These are phyloP conservation scores for Silene uniflora DNA, from an alignment of 148 eudicot genomes.

Conservation along the genomic window DNA sequence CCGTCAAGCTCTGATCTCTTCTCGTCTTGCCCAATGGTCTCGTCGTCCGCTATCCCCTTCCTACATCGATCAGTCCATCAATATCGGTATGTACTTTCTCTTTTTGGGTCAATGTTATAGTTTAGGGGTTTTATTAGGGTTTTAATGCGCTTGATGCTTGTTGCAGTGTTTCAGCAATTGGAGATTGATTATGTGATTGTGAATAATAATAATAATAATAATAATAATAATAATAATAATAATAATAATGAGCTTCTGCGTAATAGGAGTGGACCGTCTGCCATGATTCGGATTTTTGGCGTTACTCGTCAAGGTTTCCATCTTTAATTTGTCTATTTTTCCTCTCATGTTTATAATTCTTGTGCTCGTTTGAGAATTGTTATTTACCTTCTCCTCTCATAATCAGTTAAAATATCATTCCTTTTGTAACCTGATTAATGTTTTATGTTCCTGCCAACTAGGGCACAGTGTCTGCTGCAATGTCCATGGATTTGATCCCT, in stretches of 20 bases:
- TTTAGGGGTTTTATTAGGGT: constrained; percentile 18
- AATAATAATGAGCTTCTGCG: constrained; percentile 65
- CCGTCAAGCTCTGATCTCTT: too few species aligned
- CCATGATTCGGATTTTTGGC: constrained; percentile 83
- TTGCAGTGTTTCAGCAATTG: constrained; percentile 82
- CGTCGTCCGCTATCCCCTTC: constrained; percentile 54
- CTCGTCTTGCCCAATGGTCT: constrained; percentile 69
- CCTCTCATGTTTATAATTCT: too few species aligned
- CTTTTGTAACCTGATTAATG: too few species aligned
- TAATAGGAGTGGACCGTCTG: constrained; percentile 71
- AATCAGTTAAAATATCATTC: too few species aligned
- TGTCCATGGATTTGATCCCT: constrained; percentile 99
- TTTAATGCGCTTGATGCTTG: background rate
- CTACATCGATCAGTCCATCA: constrained; percentile 38
- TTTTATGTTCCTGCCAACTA: constrained; percentile 25
- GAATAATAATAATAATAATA: too few species aligned
- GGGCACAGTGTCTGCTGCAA: constrained; percentile 90
- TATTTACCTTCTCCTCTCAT: too few species aligned
- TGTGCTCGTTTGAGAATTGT: too few species aligned
- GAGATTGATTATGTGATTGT: constrained; percentile 92
- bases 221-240: too few species aligned
- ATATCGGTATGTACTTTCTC: constrained; percentile 34
- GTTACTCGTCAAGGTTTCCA: constrained; percentile 74
- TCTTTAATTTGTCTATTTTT: background rate
- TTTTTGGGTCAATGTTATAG: too few species aligned